Base-by-base conservation (phyloP, 2,329 filamentous ascomycete genomes). In the Alternaria sp. region DNA sequence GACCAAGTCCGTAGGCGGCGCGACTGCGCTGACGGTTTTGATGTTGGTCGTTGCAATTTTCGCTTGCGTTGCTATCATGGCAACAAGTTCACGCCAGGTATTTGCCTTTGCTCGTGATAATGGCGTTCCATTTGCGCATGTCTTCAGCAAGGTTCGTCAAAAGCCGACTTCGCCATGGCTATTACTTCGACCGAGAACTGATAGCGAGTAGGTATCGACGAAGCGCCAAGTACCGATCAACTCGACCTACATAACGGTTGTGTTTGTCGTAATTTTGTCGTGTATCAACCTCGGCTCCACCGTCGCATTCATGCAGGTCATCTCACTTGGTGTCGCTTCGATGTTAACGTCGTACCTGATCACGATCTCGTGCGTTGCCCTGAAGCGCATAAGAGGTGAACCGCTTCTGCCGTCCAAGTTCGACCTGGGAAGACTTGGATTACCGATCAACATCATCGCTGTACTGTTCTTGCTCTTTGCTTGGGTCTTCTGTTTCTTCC, bases 401-500 rank as follows among this genome's bases (percentile, higher is more conserved):
- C 70, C 77, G 5, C 77, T 85, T 4, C 80, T 84, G 6, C 77
- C 77, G 1, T 79, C 81, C 2, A 80, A 81, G 25, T 86, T 83
- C 79, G 80, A 79, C 8, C 75, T 86, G 6, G 84, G 84, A n/a
- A 71, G 69, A 15, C 79, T 69, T 44, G 83, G 83, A 0, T 64
- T 83, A 58, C 67, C 76, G 1, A 73, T 85, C 65, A 84, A 84
- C 56, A 67, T 81, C 12, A 71, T 78, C 17, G 72, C 81, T 1
- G 66, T 84, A 15, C 44, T 73, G 0, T 84, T 82, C 57, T 62
- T 84, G 7, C 28, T 79, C 2, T 78, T 82, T 0, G 62, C 81
- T 3, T 83, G 82, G 55, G 57, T 83, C 3, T 83, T 84, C 54
- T 72, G 75, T 1, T 84, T 84, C 58, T 84, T 84, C 51, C 82